Conservation (phyloP, 768 basidiomycete genomes). For the Roridomyces roridus region DNA sequence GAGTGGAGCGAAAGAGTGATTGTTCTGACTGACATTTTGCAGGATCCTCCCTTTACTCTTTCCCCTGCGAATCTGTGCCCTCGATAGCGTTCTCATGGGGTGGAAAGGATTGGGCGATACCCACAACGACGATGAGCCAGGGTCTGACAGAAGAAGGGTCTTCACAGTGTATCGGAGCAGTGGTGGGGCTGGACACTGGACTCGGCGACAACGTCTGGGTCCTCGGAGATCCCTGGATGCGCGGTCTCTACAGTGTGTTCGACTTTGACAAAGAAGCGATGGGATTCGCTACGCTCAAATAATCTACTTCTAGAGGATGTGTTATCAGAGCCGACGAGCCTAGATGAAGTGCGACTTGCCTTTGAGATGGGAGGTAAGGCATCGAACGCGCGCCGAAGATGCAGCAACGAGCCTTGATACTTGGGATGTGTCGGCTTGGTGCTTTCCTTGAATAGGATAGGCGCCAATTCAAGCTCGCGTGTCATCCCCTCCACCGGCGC, state of each 20-base stretch:
- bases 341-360: neutral
- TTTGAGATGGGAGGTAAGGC: slow-evolving; percentile 2
- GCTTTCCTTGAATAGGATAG: slow-evolving; percentile 5
- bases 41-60: neutral
- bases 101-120: slow-evolving; percentile 45
- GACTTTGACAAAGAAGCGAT: slow-evolving; percentile 39
- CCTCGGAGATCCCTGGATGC: slow-evolving; percentile 48
- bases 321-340: too few species aligned
- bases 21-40: neutral
- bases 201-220: slow-evolving; percentile 27
- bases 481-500: slow-evolving; percentile 13
- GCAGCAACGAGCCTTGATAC: neutral
- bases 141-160: slow-evolving; percentile 47
- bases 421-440: neutral
- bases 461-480: neutral
- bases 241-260: slow-evolving; percentile 50
- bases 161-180: slow-evolving; percentile 54
- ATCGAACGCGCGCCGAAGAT: neutral
- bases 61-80: slow-evolving; percentile 31
- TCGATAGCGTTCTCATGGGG: slow-evolving; percentile 43
- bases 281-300: slow-evolving; percentile 40
- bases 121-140: slow-evolving; percentile 47
- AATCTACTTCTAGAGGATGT: neutral
- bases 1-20: too few species aligned
- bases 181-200: slow-evolving; percentile 49